Evolutionary conservation across 805 yeast genomes (phyloP).

Genomic region (Cyberlindnera americana): DNA sequence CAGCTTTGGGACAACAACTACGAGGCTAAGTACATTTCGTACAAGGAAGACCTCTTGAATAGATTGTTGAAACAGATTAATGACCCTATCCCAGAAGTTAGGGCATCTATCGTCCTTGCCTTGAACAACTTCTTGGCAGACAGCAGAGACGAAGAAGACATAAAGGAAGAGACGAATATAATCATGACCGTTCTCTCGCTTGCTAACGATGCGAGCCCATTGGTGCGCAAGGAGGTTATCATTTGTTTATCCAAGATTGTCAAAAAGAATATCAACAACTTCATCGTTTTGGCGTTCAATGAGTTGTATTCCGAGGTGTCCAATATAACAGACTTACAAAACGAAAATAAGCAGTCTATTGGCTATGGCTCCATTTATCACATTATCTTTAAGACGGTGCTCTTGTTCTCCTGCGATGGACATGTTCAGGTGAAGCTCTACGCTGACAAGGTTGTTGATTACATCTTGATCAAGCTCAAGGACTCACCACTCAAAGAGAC

Average conservation of each 20-base stretch:
- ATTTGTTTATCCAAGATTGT: slow-evolving; percentile 75
- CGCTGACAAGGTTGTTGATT: slow-evolving; percentile 75
- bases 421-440: slow-evolving; percentile 71
- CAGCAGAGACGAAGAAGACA: slow-evolving; percentile 40
- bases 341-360: slow-evolving; percentile 48
- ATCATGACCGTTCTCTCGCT: slow-evolving; percentile 65
- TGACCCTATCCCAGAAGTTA: slow-evolving; percentile 94
- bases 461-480: slow-evolving; percentile 54
- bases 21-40: slow-evolving; percentile 70
- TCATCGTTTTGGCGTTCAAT: slow-evolving; percentile 81
- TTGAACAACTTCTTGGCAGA: slow-evolving; percentile 64
- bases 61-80: slow-evolving; percentile 54
- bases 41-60: slow-evolving; percentile 58
- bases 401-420: slow-evolving; percentile 84
- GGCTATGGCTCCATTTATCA: slow-evolving; percentile 86
- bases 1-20: slow-evolving; percentile 71
- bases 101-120: slow-evolving; percentile 78
- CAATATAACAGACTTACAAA: slow-evolving; percentile 40
- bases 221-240: slow-evolving; percentile 82
- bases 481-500: slow-evolving; percentile 58
- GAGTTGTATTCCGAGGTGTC: slow-evolving; percentile 46
- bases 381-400: slow-evolving; percentile 81
- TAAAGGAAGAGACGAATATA: slow-evolving; percentile 63
- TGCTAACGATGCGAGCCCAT: slow-evolving; percentile 82
- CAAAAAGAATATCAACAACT: slow-evolving; percentile 63